Evolutionary conservation across 805 yeast genomes (phyloP), one percentile per base, ranked within the genome.

Genomic region (Candida jianshihensis): DNA sequence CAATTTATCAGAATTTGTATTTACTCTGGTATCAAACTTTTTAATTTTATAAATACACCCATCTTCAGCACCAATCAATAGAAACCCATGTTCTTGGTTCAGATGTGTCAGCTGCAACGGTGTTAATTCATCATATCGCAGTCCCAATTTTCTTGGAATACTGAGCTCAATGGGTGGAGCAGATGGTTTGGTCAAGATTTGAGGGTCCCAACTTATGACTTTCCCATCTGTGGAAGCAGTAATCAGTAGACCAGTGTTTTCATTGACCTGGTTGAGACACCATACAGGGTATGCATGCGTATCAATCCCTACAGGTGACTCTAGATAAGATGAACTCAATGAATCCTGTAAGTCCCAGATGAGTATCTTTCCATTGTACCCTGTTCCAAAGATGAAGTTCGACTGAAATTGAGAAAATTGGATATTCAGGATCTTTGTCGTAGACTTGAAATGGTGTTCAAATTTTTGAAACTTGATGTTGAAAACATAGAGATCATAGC

Each of bases 311-410:
- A 40, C 41, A 18, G 31, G 17, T 4, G 50, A 46, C 7, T 44
- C 41, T 18, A 47, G 26, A 24, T 43, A 41, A 3, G 51, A 56
- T 4, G 31, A 33, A 6, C 31, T 33, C 17, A 44, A 36, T 9
- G 24, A 19, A 17, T 34, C 38, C 12, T 38, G 46, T 19, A 47
- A 20, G 19, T 73, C 72, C 78, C 79, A 75, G 8, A 71, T 53
- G n/a, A 65, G 67, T 1, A 76, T 31, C 34, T 63, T 63, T 0
- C 83, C 82, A 45, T 70, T 69, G 14, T 49, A 48, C 5, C 74
- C 61, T 0, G 80, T 75, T 0, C 68, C 79, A 19, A 71, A 50
- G 1, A 77, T 54, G 34, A 64, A 59, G 33, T 61, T 57, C 2
- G 70, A 52, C 17, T 61, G 56, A 13, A 52, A 42, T 10, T 48